Base-by-base conservation (phyloP, 2,329 filamentous ascomycete species). In the Dothideomycetes sp. region DNA sequence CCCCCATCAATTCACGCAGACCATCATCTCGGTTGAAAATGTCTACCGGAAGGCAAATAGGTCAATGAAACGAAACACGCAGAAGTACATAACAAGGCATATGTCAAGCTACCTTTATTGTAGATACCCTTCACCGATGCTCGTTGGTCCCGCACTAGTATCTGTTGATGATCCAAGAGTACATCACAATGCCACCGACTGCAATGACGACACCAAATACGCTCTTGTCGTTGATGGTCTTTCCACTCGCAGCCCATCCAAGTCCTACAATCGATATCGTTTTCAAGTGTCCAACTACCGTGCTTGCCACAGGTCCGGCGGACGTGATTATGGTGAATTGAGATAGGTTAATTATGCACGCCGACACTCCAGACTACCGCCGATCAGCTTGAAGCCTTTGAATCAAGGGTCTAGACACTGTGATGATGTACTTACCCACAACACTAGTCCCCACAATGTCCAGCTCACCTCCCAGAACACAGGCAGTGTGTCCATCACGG, bases 401-500 rank as follows among this genome's bases (percentile, higher is more conserved):
- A 37, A 8, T 38, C 18, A n/a, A n/a, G n/a, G n/a, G n/a, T n/a
- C n/a, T n/a, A n/a, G n/a, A n/a, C n/a, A n/a, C n/a, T n/a, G 19
- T 38, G 15, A 34, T 16, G 14, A 4, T 19, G 31, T 24, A 49
- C 69, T 52, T 56, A 77, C 75, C 61, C 78, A 64, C 19, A 69
- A 36, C 31, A 82, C 76, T 67, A 81, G 42, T 10, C 40, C 29
- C 51, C 52, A 56, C 4, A 44, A 47, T 2, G 27, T 34, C 3
- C 36, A 63, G 3, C 66, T 63, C 2, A 78, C 68, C 19, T 68
- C 62, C 10, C 53, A 58, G 69, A 72, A 76, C 9, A 64, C 63
- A 3, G 78, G 77, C 50, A 80, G 74, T 12, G 66, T 72, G 49
- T 84, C 79, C 15, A 75, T 62, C 50, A 81, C 79, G 0, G 77